phyloP scores from a whole-genome alignment of 2,329 filamentous ascomycete species.

The Scedosporium apiospermum region DNA sequence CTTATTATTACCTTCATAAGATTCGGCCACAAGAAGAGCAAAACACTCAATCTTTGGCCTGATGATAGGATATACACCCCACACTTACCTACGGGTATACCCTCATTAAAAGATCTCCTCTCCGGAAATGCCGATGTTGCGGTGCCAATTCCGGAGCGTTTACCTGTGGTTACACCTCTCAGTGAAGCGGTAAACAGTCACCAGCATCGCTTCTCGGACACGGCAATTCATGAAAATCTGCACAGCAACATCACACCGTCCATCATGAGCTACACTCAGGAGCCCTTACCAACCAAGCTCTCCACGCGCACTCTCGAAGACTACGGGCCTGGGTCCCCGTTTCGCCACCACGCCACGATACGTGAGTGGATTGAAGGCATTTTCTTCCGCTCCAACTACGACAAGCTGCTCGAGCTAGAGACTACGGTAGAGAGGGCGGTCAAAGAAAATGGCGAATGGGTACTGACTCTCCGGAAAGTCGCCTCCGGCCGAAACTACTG shows the following conservation, averaged over 20 bases:
- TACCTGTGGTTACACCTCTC: conserved; percentile 31
- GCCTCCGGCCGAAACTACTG: conserved; percentile 24
- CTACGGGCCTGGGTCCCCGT: conserved; percentile 44
- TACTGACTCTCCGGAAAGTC: conserved; percentile 36
- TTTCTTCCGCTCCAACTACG: conserved; percentile 17
- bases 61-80: conserved; percentile 21
- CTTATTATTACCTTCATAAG: too few species aligned
- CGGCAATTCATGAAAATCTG: conserved; percentile 45
- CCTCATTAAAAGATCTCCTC: conserved; percentile 23
- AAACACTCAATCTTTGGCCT: too few species aligned
- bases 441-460: conserved; percentile 32
- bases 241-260: conserved; percentile 48
- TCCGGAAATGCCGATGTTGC: conserved; percentile 33
- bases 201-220: conserved; percentile 38
- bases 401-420: conserved; percentile 31
- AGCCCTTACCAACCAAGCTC: conserved; percentile 32
- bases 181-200: conserved; percentile 21
- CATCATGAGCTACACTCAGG: conserved; percentile 47
- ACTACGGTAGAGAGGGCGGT: conserved; percentile 48
- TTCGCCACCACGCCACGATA: conserved; percentile 45
- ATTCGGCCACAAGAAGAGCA: too few species aligned
- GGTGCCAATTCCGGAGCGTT: conserved; percentile 26
- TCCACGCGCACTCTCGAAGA: conserved; percentile 31
- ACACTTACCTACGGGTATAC: conserved; percentile 20
- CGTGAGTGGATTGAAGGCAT: conserved; percentile 39